Percentiles rank a stretch among this genome's conserved stretches.
These are phyloP conservation scores for Coprinopsis marcescibilis DNA, from an alignment of 768 basidiomycete species.

Conservation along the genomic window DNA sequence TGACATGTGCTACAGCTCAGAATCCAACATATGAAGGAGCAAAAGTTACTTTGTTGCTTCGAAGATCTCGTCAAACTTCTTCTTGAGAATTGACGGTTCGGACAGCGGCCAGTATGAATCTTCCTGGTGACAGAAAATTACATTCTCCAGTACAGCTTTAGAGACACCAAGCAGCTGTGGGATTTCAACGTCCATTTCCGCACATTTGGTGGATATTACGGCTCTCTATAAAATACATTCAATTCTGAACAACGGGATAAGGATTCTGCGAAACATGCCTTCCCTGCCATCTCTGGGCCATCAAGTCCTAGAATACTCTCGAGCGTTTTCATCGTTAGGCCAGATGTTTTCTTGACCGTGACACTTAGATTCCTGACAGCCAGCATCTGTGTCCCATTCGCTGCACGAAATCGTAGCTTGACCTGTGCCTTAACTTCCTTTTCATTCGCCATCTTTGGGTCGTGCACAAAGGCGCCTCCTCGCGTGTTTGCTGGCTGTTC, in stretches of 20 bases:
- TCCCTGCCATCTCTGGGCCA: slow-evolving; percentile 63
- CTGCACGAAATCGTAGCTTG: slow-evolving; percentile 86
- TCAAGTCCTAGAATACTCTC: slow-evolving; percentile 83
- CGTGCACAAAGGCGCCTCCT: slow-evolving; percentile 97
- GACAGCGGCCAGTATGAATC: slow-evolving; percentile 98
- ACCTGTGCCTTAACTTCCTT: slow-evolving; percentile 99
- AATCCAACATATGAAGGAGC: not conserved
- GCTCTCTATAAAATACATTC: slow-evolving; percentile 49
- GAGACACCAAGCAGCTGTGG: slow-evolving; percentile 92
- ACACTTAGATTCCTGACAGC: slow-evolving; percentile 89
- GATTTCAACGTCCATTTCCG: slow-evolving; percentile 93
- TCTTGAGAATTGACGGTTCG: slow-evolving; percentile 87
- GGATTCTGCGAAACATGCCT: slow-evolving; percentile 53
- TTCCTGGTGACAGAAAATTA: slow-evolving; percentile 99
- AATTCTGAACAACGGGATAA: no score
- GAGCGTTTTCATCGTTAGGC: slow-evolving; percentile 94
- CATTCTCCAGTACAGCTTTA: slow-evolving; percentile 97
- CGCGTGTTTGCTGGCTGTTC: slow-evolving; percentile 97
- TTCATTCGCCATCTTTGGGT: slow-evolving; percentile 99
- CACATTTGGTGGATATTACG: slow-evolving; percentile 94
- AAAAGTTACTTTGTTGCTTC: slow-evolving; percentile 82
- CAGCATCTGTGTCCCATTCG: slow-evolving; percentile 86
- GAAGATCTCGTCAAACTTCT: slow-evolving; percentile 99
- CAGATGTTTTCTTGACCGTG: slow-evolving; percentile 82
- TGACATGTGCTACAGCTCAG: slow-evolving; percentile 22